Evolutionary conservation across 106 monocot genomes (phyloP).

Genomic region (Acorus gramineus): DNA sequence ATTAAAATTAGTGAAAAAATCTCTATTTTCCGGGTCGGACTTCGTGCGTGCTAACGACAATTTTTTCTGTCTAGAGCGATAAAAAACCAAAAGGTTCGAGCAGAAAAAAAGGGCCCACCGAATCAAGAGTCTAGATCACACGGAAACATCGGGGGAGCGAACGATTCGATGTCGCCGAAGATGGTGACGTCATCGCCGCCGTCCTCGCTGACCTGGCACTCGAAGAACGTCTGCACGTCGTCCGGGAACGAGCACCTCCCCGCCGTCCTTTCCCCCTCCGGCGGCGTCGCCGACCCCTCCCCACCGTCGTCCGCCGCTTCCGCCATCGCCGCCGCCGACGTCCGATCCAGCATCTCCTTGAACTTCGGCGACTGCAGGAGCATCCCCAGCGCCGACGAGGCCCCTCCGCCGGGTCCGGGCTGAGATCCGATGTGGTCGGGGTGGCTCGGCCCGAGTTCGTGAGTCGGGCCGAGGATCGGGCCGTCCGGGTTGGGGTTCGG

Average conservation of each 20-base stretch:
- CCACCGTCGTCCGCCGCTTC: too few relatives aligned
- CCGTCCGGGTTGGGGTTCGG: constrained; percentile 7
- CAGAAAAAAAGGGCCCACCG: too few relatives aligned
- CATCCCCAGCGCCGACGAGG: constrained; percentile 16
- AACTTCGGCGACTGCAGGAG: constrained; percentile 36
- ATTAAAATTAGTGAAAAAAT: too few relatives aligned
- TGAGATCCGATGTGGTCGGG: not conserved
- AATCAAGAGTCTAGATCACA: constrained; percentile 35
- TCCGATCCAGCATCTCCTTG: constrained; percentile 38
- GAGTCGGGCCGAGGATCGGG: not conserved
- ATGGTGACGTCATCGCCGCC: constrained; percentile 33
- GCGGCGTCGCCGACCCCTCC: constrained; percentile 1
- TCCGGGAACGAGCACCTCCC: constrained; percentile 43
- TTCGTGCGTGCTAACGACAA: too few relatives aligned
- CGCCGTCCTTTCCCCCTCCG: constrained; percentile 11
- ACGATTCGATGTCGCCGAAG: constrained; percentile 43
- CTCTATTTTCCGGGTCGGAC: too few relatives aligned
- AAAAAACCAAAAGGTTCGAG: too few relatives aligned
- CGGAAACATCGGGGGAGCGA: constrained; percentile 37
- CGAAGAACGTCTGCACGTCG: constrained; percentile 64
- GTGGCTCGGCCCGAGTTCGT: not conserved
- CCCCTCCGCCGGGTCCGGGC: not conserved
- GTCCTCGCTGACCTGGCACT: constrained; percentile 11
- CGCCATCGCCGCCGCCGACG: not conserved
- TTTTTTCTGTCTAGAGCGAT: too few relatives aligned